Evolutionary conservation across 768 basidiomycete genomes (phyloP).

Genomic region (Dentipellis sp.): DNA sequence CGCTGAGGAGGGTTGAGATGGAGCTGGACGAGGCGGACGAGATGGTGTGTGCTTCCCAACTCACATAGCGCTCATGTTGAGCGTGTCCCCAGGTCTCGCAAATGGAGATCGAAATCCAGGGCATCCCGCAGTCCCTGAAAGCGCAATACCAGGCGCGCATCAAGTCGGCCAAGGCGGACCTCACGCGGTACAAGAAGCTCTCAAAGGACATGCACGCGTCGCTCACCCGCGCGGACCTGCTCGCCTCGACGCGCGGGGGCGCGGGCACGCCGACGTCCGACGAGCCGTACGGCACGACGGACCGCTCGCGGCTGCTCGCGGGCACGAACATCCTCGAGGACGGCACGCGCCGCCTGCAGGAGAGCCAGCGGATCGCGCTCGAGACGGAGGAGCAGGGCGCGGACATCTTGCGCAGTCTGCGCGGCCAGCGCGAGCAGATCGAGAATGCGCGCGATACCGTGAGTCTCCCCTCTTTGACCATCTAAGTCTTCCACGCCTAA

Average conservation of each 20-base stretch:
- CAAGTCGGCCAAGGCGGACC: conserved; percentile 61
- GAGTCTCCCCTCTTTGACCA: conserved; percentile 16
- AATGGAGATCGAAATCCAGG: conserved; percentile 98
- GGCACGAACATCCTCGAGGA: conserved; percentile 77
- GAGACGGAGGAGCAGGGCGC: conserved; percentile 96
- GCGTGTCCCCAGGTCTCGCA: conserved; percentile 68
- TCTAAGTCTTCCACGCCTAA: background rate
- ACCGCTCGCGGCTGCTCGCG: conserved; percentile 70
- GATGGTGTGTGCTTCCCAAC: conserved; percentile 48
- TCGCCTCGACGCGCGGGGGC: conserved; percentile 23
- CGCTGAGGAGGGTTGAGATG: conserved; percentile 80
- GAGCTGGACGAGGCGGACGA: conserved; percentile 98
- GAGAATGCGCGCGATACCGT: conserved; percentile 89
- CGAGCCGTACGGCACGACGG: conserved; percentile 61
- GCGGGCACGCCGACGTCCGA: conserved; percentile 55
- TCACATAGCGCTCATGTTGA: background rate
- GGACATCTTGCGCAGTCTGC: conserved; percentile 79
- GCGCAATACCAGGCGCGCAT: conserved; percentile 71
- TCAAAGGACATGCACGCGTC: conserved; percentile 65
- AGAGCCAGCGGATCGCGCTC: conserved; percentile 85
- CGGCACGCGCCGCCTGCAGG: conserved; percentile 76
- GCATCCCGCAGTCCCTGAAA: conserved; percentile 81
- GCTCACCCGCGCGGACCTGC: conserved; percentile 69
- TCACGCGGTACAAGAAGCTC: conserved; percentile 73
- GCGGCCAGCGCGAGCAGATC: conserved; percentile 88